phyloP scores from a whole-genome alignment of 2,329 filamentous ascomycete genomes.

The Aspergillus novoparasiticus region DNA sequence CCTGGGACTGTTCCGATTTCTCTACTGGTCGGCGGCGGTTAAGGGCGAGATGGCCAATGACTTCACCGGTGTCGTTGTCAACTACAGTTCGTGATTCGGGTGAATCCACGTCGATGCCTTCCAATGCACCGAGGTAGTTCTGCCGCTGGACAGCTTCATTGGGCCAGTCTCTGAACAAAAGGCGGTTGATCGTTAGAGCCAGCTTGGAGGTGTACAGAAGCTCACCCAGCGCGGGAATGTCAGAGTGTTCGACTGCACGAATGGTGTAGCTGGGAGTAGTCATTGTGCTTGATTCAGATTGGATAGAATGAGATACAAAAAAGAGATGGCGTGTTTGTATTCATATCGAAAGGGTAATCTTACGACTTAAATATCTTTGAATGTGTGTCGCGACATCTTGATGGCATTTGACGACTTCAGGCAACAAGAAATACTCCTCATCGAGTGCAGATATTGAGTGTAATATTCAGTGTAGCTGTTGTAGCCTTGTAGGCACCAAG shows the following conservation, averaged over 20 bases:
- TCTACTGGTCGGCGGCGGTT: not conserved
- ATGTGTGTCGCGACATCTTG: not conserved
- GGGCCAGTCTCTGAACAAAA: conserved; percentile 15
- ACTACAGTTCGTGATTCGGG: not conserved
- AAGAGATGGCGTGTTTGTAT: not conserved
- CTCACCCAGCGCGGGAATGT: conserved; percentile 1
- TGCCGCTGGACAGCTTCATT: conserved; percentile 16
- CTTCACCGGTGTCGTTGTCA: conserved; percentile 2
- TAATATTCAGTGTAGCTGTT: not conserved
- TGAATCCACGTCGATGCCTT: not conserved
- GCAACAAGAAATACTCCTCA: not conserved
- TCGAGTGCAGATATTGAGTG: not conserved
- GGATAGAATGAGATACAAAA: not conserved
- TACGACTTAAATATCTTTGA: not conserved
- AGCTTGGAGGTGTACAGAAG: conserved; percentile 15
- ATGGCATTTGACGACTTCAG: not conserved
- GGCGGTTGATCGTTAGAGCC: conserved; percentile 9
- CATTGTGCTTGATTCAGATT: not conserved
- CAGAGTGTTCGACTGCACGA: not conserved
- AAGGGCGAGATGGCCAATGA: conserved; percentile 8
- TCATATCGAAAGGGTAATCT: not conserved
- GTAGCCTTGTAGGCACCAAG: not conserved
- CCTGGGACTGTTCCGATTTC: not conserved
- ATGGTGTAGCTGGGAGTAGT: not conserved
- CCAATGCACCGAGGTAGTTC: conserved; percentile 13